phyloP scores from a whole-genome alignment of 2,329 filamentous ascomycete genomes.

The Cordyceps javanica region DNA sequence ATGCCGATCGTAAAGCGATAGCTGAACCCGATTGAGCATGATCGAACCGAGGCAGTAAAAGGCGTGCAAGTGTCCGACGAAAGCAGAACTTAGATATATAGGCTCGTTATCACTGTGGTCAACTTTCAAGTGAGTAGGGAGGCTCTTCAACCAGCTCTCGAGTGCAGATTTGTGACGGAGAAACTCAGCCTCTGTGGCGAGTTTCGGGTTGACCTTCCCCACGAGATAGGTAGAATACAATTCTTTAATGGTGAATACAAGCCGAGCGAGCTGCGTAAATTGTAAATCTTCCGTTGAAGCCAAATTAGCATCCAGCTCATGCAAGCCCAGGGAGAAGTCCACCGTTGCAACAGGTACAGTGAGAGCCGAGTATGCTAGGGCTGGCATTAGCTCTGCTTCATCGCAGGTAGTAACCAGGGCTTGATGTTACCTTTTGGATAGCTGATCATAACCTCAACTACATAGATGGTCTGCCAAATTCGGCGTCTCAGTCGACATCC shows the following conservation, averaged over 20 bases:
- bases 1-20: neutral
- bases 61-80: neutral
- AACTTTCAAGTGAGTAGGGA: neutral
- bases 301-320: neutral
- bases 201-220: neutral
- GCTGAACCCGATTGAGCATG: conserved; percentile 2
- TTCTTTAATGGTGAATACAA: neutral
- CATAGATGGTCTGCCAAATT: conserved; percentile 4
- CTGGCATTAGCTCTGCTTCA: neutral
- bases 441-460: conserved; percentile 7
- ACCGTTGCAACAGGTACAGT: neutral
- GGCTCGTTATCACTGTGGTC: neutral
- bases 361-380: neutral
- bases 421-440: neutral
- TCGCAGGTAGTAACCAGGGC: neutral
- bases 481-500: neutral
- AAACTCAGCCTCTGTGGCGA: neutral
- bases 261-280: neutral
- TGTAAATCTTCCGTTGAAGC: neutral
- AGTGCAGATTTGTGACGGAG: neutral
- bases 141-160: neutral
- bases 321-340: neutral
- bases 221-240: conserved; percentile 1
- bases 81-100: neutral
- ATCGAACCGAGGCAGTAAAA: neutral